phyloP scores from a whole-genome alignment of 2,329 filamentous ascomycete genomes.

The Ascomycota sp. region DNA sequence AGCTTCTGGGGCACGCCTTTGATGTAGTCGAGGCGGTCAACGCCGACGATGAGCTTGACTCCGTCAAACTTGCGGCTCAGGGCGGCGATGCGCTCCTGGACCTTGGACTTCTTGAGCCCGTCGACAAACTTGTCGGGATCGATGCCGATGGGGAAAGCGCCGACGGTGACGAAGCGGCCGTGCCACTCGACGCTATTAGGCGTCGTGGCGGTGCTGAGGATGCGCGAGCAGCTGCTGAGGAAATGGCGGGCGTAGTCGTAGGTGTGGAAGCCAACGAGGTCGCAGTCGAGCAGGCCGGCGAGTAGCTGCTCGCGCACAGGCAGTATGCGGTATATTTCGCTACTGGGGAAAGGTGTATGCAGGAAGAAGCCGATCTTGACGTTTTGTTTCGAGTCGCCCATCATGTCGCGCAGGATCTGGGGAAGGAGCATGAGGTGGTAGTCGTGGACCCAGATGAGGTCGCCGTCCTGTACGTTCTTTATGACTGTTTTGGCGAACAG shows the following conservation, averaged over 20 bases:
- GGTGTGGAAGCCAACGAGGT: slow-evolving; percentile 93
- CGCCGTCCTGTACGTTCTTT: slow-evolving; percentile 75
- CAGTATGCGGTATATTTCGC: slow-evolving; percentile 88
- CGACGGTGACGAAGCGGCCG: slow-evolving; percentile 73
- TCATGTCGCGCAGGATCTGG: slow-evolving; percentile 81
- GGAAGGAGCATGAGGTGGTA: slow-evolving; percentile 96
- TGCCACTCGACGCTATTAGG: slow-evolving; percentile 87
- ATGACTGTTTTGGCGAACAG: slow-evolving; percentile 79
- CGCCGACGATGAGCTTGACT: slow-evolving; percentile 89
- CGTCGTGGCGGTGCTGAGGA: slow-evolving; percentile 61
- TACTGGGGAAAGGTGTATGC: slow-evolving; percentile 91
- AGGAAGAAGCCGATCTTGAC: slow-evolving; percentile 97
- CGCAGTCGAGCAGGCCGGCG: slow-evolving; percentile 74
- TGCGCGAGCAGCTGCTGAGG: slow-evolving; percentile 86
- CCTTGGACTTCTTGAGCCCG: slow-evolving; percentile 64
- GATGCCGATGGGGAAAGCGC: slow-evolving; percentile 94
- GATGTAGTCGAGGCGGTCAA: slow-evolving; percentile 95
- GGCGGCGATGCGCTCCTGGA: slow-evolving; percentile 69
- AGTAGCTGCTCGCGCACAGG: slow-evolving; percentile 82
- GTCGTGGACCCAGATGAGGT: slow-evolving; percentile 95
- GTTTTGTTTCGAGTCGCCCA: slow-evolving; percentile 63
- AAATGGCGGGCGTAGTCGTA: slow-evolving; percentile 99
- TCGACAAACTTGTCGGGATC: slow-evolving; percentile 93
- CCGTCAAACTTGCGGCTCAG: slow-evolving; percentile 84
- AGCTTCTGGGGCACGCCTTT: slow-evolving; percentile 97